These are phyloP conservation scores for Coelastrella sp. DNA, from an alignment of 139 green algal genomes.

Conservation along the genomic window DNA sequence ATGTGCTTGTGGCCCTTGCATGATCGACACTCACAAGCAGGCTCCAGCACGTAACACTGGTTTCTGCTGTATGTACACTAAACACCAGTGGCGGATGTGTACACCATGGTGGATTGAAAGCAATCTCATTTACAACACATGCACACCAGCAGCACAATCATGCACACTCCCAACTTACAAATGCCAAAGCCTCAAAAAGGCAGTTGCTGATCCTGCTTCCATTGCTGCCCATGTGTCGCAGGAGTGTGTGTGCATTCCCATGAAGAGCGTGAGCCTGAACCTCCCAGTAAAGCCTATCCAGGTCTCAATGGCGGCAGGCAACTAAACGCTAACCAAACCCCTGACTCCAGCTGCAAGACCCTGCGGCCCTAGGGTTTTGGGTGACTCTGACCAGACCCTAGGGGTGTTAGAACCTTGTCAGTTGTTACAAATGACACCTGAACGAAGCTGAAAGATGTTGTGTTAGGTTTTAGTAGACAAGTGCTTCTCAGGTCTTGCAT, in stretches of 20 bases:
- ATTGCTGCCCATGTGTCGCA: not conserved
- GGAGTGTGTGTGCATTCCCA: conserved; percentile 2
- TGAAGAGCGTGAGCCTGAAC: not conserved
- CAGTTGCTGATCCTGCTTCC: not conserved
- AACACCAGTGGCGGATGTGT: no score
- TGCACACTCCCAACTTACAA: not conserved
- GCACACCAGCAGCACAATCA: no score
- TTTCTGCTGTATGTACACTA: no score
- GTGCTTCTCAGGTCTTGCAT: not conserved
- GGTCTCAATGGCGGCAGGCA: not conserved
- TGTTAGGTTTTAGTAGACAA: not conserved
- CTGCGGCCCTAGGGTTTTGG: not conserved
- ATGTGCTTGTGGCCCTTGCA: no score
- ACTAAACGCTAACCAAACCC: not conserved
- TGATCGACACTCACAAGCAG: no score
- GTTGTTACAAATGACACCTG: no score
- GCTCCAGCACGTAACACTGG: no score
- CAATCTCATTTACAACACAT: no score
- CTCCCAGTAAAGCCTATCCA: not conserved
- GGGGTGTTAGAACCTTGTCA: not conserved
- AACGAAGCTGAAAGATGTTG: not conserved
- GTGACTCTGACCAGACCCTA: not conserved
- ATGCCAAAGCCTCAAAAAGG: not conserved
- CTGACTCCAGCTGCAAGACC: not conserved
- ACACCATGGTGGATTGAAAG: no score